These are phyloP conservation scores for Aspergillus hiratsukae DNA, from an alignment of 2,329 filamentous ascomycete genomes.

Conservation along the genomic window DNA sequence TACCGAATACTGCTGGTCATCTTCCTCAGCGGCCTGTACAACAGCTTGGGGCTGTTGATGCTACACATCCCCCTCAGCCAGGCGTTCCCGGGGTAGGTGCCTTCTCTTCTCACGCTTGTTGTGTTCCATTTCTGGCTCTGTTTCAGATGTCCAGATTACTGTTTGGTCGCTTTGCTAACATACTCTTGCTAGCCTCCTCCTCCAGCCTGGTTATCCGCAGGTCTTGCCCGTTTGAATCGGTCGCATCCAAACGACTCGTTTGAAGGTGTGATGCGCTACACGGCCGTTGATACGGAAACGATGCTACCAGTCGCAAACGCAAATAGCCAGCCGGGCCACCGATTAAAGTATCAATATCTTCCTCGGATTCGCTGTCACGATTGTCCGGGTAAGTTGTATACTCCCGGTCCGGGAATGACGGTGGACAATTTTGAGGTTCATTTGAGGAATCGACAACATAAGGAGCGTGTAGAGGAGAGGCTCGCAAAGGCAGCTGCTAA, in stretches of 20 bases:
- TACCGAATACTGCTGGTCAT: conserved; percentile 15
- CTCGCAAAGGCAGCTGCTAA: conserved; percentile 25
- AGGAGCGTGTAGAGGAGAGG: conserved; percentile 61
- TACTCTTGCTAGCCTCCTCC: conserved; percentile 62
- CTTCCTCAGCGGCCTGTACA: conserved; percentile 24
- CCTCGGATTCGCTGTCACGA: conserved; percentile 89
- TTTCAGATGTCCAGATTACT: conserved; percentile 2
- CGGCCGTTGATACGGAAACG: conserved; percentile 69
- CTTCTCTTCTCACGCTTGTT: conserved; percentile 12
- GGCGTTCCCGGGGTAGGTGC: conserved; percentile 43
- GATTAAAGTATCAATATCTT: conserved; percentile 74
- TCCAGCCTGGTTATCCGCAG: conserved; percentile 76
- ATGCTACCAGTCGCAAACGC: conserved; percentile 57
- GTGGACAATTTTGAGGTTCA: conserved; percentile 92
- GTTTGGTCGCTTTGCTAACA: conserved; percentile 3
- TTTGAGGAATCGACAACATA: conserved; percentile 77
- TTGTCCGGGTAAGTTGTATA: conserved; percentile 91
- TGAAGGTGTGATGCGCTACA: conserved; percentile 87
- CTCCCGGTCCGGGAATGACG: conserved; percentile 76
- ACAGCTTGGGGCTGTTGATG: conserved; percentile 44
- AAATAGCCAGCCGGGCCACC: conserved; percentile 50
- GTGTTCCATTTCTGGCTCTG: no score
- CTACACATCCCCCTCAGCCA: conserved; percentile 39
- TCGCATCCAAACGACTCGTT: conserved; percentile 77
- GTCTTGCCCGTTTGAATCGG: conserved; percentile 66